A percentile compares a stretch with the other conserved stretches of the same genome.
phyloP scores from a whole-genome alignment of 495 filamentous ascomycete species.

The Penicillium herquei region DNA sequence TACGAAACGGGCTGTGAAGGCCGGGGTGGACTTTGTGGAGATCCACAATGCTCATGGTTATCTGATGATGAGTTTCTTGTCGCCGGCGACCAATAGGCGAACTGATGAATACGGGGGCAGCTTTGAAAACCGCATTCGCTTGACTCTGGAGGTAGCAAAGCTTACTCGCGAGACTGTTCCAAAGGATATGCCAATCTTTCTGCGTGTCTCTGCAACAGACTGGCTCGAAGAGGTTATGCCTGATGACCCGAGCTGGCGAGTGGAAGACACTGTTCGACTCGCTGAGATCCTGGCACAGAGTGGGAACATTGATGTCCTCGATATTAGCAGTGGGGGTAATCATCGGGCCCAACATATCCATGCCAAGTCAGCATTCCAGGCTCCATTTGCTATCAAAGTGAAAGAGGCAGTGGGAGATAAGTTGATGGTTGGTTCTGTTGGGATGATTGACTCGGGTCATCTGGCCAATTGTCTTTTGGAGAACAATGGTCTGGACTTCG shows the following conservation, averaged over 20 bases:
- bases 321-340: conserved; percentile 61
- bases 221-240: conserved; percentile 52
- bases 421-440: conserved; percentile 58
- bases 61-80: conserved; percentile 61
- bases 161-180: conserved; percentile 54
- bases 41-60: conserved; percentile 64
- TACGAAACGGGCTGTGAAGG: conserved; percentile 53
- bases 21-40: conserved; percentile 57
- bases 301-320: conserved; percentile 60
- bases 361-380: conserved; percentile 59
- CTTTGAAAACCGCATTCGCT: conserved; percentile 59
- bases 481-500: conserved; percentile 56
- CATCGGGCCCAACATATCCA: conserved; percentile 56
- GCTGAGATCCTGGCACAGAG: conserved; percentile 49
- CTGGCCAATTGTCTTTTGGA: conserved; percentile 56
- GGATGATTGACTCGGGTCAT: conserved; percentile 56
- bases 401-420: conserved; percentile 59
- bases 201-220: conserved; percentile 59
- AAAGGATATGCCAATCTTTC: conserved; percentile 61
- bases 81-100: conserved; percentile 57
- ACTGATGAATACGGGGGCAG: conserved; percentile 62
- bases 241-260: conserved; percentile 52
- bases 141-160: conserved; percentile 57
- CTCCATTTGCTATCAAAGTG: conserved; percentile 56
- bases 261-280: conserved; percentile 55